phyloP scores from a whole-genome alignment of 768 basidiomycete genomes.

The Calocybe gangraenosa region DNA sequence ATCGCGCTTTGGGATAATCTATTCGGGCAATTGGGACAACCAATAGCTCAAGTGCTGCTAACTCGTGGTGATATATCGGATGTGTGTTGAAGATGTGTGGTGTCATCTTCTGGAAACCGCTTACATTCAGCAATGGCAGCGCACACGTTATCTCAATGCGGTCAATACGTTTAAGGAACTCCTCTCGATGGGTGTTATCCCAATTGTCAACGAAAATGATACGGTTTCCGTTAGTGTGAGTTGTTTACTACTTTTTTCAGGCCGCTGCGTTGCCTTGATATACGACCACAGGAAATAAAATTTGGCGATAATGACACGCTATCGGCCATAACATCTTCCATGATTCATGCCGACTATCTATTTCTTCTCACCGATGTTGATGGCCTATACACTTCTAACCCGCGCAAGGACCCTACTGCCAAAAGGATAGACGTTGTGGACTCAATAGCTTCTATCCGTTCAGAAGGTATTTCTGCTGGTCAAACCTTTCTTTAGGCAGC shows the following conservation, averaged over 20 bases:
- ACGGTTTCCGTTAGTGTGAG: constrained; percentile 95
- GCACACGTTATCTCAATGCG: constrained; percentile 94
- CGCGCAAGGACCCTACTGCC: constrained; percentile 83
- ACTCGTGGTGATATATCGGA: constrained; percentile 97
- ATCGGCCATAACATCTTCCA: constrained; percentile 94
- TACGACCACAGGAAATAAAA: constrained; percentile 87
- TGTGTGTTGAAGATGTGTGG: constrained; percentile 41
- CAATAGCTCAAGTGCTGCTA: constrained; percentile 91
- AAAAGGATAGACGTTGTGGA: constrained; percentile 77
- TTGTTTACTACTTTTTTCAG: constrained; percentile 15
- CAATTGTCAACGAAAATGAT: constrained; percentile 99
- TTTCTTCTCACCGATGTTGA: constrained; percentile 97
- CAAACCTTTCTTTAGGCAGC: neutral
- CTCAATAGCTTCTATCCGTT: constrained; percentile 77
- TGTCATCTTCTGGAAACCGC: constrained; percentile 6
- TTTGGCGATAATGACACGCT: constrained; percentile 99
- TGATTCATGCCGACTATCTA: constrained; percentile 97
- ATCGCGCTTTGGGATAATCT: constrained; percentile 98
- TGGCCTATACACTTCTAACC: constrained; percentile 92
- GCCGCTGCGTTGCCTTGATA: neutral
- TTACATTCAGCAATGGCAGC: constrained; percentile 40
- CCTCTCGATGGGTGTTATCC: constrained; percentile 89
- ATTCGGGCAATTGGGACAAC: constrained; percentile 90
- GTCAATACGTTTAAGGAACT: constrained; percentile 94
- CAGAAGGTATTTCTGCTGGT: constrained; percentile 54